These are phyloP conservation scores for Phtheirospermum japonicum DNA, from an alignment of 257 asterid species.

Conservation along the genomic window DNA sequence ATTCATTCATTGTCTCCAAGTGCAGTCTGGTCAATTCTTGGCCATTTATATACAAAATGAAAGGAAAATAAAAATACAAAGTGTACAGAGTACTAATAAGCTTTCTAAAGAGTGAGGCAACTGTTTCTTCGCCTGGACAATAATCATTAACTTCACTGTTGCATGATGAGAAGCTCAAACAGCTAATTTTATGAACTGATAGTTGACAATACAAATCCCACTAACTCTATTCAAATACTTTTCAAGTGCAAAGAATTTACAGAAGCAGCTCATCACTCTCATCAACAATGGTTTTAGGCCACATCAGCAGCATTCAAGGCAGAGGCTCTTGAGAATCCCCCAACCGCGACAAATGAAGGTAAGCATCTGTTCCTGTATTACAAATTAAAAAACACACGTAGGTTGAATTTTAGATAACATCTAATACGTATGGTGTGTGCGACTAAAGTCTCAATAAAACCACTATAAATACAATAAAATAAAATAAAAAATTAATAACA, in stretches of 20 bases:
- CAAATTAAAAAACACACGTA: neutral
- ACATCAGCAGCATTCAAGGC: conserved; percentile 32
- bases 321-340: conserved; percentile 62
- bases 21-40: neutral
- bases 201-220: neutral
- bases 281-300: conserved; percentile 8
- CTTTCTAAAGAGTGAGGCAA: too few relatives aligned
- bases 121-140: too few relatives aligned
- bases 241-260: neutral
- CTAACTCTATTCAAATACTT: neutral
- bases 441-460: neutral
- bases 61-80: neutral
- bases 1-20: neutral
- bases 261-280: neutral
- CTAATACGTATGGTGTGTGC: neutral
- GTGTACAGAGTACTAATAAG: too few relatives aligned
- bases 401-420: neutral
- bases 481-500: neutral
- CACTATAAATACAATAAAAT: neutral
- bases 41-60: neutral
- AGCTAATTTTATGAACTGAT: neutral
- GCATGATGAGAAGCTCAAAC: neutral
- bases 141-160: neutral
- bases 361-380: conserved; percentile 56
- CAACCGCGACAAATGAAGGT: conserved; percentile 56